Evolutionary conservation across 768 basidiomycete genomes (phyloP).

Genomic region (Boletales sp.): DNA sequence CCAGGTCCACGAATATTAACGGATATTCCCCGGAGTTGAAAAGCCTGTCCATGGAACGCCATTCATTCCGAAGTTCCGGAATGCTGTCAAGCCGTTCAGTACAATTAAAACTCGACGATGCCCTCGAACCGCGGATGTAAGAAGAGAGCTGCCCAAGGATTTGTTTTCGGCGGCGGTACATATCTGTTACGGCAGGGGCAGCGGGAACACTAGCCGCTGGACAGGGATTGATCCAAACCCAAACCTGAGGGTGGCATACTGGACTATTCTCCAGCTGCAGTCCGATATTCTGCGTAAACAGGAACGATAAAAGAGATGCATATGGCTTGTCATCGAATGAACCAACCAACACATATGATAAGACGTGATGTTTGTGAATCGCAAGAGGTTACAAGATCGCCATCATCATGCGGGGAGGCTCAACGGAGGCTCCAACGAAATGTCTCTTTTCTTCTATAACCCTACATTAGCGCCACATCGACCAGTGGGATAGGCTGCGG

Average conservation of each 20-base stretch:
- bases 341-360: slow-evolving; percentile 96
- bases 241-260: no score
- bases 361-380: slow-evolving; percentile 74
- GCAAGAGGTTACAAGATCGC: slow-evolving; percentile 48
- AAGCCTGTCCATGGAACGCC: slow-evolving; percentile 74
- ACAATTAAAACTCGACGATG: slow-evolving; percentile 57
- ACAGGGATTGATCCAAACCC: slow-evolving; percentile 65
- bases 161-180: slow-evolving; percentile 69
- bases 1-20: slow-evolving; percentile 45
- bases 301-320: slow-evolving; percentile 85
- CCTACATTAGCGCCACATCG: slow-evolving; percentile 50
- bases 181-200: slow-evolving; percentile 71
- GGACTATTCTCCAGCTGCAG: slow-evolving; percentile 54
- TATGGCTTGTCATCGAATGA: slow-evolving; percentile 97
- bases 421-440: slow-evolving; percentile 56
- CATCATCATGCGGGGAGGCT: slow-evolving; percentile 44
- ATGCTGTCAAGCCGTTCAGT: slow-evolving; percentile 86
- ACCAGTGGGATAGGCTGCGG: slow-evolving; percentile 24
- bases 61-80: slow-evolving; percentile 79
- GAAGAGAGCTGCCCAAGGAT: slow-evolving; percentile 82
- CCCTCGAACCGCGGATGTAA: no score
- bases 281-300: slow-evolving; percentile 89
- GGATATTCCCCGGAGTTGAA: slow-evolving; percentile 82
- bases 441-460: slow-evolving; percentile 53
- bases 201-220: slow-evolving; percentile 65